Evolutionary conservation across 768 basidiomycete species (phyloP).

Genomic region (Amanita brunnescens): DNA sequence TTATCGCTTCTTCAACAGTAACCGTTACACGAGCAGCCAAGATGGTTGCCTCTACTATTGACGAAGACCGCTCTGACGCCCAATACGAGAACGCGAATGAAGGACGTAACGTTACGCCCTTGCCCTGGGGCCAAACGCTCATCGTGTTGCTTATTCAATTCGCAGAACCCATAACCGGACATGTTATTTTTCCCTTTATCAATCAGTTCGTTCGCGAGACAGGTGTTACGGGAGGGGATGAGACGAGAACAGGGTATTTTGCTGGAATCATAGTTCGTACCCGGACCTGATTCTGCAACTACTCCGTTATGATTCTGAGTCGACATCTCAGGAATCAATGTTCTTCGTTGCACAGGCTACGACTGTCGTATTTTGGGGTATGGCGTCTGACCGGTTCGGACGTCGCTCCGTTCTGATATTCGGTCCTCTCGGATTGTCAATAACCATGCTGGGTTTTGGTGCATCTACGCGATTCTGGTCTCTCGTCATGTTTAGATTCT

Average conservation of each 20-base stretch:
- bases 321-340: conserved; percentile 21
- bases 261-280: conserved; percentile 30
- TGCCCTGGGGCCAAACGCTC: conserved; percentile 23
- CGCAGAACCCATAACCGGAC: conserved; percentile 26
- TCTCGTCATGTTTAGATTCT: too few species aligned
- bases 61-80: too few species aligned
- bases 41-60: neutral
- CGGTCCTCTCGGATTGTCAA: conserved; percentile 23
- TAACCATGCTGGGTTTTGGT: too few species aligned
- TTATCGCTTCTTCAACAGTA: too few species aligned
- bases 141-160: conserved; percentile 24
- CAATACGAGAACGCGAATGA: neutral
- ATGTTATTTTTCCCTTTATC: conserved; percentile 33
- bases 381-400: conserved; percentile 26
- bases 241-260: conserved; percentile 30
- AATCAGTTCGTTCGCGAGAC: conserved; percentile 27
- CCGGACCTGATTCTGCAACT: neutral
- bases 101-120: conserved; percentile 14
- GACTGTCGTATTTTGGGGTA: conserved; percentile 27
- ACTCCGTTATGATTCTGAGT: neutral
- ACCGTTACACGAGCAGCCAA: neutral
- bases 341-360: conserved; percentile 26
- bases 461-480: too few species aligned
- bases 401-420: conserved; percentile 25
- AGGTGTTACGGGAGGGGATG: conserved; percentile 28